Conservation (phyloP, 495 filamentous ascomycete genomes). For the Xylaria bambusicola region DNA sequence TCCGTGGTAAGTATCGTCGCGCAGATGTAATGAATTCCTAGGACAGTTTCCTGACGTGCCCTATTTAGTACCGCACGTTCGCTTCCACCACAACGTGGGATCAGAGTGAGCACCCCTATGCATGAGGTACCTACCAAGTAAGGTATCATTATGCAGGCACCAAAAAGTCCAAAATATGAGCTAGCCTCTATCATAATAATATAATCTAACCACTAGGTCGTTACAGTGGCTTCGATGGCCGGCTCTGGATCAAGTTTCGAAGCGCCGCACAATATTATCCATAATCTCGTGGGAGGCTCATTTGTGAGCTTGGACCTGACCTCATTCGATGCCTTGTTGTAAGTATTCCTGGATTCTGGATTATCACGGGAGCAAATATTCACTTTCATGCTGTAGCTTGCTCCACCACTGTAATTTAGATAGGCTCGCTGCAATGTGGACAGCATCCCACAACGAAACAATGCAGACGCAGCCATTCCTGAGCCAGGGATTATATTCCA, state of each 20-base stretch:
- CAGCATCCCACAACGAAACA: slow-evolving; percentile 33
- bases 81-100: slow-evolving; percentile 32
- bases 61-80: slow-evolving; percentile 41
- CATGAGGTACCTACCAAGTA: background rate
- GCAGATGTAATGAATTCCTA: background rate
- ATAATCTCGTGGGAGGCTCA: slow-evolving; percentile 36
- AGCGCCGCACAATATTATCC: slow-evolving; percentile 37
- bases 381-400: slow-evolving; percentile 21
- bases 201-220: background rate
- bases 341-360: slow-evolving; percentile 8
- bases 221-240: slow-evolving; percentile 29
- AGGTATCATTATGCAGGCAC: no score
- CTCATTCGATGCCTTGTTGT: slow-evolving; percentile 44
- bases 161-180: background rate
- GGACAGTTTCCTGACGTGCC: slow-evolving; percentile 1
- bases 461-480: slow-evolving; percentile 28
- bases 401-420: slow-evolving; percentile 51
- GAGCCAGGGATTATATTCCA: slow-evolving; percentile 36
- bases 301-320: slow-evolving; percentile 34
- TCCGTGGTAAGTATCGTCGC: slow-evolving; percentile 30
- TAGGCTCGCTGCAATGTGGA: slow-evolving; percentile 49
- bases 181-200: background rate
- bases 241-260: slow-evolving; percentile 37
- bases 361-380: background rate
- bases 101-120: slow-evolving; percentile 9